A percentile compares a stretch with the other conserved stretches of the same genome.
These are phyloP conservation scores for Blastocystis sp. DNA, from an alignment of 352 stramenopile genomes.

Conservation along the genomic window DNA sequence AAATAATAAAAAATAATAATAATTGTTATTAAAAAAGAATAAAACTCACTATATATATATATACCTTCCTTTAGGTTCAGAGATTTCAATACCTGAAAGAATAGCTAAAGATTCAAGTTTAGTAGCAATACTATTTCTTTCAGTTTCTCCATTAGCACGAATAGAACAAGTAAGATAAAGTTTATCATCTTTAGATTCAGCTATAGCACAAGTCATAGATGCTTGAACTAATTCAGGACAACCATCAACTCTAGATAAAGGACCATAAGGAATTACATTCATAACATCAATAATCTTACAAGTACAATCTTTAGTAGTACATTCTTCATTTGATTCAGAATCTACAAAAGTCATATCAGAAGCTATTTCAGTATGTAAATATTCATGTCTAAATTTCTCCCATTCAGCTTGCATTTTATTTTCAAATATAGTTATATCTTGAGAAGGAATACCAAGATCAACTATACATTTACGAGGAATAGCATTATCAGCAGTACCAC, in stretches of 20 bases:
- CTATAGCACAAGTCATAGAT: constrained; percentile 33
- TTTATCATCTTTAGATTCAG: constrained; percentile 9
- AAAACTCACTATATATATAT: neutral
- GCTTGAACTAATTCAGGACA: constrained; percentile 29
- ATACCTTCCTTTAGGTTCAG: constrained; percentile 12
- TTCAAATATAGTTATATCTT: constrained; percentile 15
- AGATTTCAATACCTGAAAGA: constrained; percentile 20
- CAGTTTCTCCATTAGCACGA: constrained; percentile 4
- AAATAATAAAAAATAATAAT: too few species aligned
- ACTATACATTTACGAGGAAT: constrained; percentile 37
- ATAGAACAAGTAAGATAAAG: constrained; percentile 27
- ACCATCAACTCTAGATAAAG: constrained; percentile 18
- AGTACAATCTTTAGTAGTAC: neutral
- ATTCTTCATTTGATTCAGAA: neutral
- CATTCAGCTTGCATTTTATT: constrained; percentile 10
- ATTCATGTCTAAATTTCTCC: constrained; percentile 20
- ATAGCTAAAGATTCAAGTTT: constrained; percentile 16
- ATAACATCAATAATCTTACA: constrained; percentile 31
- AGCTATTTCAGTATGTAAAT: too few species aligned
- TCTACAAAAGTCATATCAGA: constrained; percentile 1
- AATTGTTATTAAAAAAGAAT: too few species aligned
- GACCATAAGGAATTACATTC: constrained; percentile 20
- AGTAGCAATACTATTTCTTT: constrained; percentile 36
- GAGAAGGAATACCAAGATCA: constrained; percentile 22
- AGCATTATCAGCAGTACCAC: constrained; percentile 25